Evolutionary conservation across 2,329 filamentous ascomycete genomes (phyloP).

Genomic region (Dactylonectria macrodidyma): DNA sequence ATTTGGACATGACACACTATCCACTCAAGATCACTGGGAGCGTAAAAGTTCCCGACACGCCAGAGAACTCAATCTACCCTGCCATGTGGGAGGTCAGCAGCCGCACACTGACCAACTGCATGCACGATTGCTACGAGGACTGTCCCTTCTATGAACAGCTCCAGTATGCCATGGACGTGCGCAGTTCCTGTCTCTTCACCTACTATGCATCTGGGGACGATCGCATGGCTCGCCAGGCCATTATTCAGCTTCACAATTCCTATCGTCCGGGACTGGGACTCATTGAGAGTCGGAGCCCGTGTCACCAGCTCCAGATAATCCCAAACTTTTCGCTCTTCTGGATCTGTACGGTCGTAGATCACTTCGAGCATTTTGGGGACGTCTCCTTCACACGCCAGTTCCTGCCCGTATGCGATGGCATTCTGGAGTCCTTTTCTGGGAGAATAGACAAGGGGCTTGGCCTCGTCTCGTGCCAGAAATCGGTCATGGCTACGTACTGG

Average conservation of each 20-base stretch:
- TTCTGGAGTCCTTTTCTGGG: conserved; percentile 49
- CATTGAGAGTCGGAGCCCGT: conserved; percentile 52
- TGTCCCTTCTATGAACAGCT: conserved; percentile 54
- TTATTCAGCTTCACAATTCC: conserved; percentile 45
- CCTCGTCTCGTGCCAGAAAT: conserved; percentile 7
- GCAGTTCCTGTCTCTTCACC: conserved; percentile 50
- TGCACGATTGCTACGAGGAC: conserved; percentile 52
- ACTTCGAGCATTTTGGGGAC: conserved; percentile 54
- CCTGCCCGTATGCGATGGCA: conserved; percentile 49
- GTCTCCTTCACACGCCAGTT: conserved; percentile 46
- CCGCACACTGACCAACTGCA: conserved; percentile 42
- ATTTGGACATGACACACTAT: conserved; percentile 12
- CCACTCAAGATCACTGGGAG: neutral
- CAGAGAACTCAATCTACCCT: neutral
- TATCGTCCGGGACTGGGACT: conserved; percentile 45
- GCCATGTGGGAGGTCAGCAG: conserved; percentile 36
- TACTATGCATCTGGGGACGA: conserved; percentile 51
- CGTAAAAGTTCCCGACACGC: neutral
- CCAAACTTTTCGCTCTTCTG: conserved; percentile 56
- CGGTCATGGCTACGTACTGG: conserved; percentile 37
- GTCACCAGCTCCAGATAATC: conserved; percentile 53
- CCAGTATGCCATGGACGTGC: conserved; percentile 50
- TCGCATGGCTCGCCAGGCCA: conserved; percentile 49
- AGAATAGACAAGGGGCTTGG: conserved; percentile 5
- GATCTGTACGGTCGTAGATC: conserved; percentile 53